Evolutionary conservation across 2,329 filamentous ascomycete species (phyloP).

Genomic region (Sporothrix curviconia): DNA sequence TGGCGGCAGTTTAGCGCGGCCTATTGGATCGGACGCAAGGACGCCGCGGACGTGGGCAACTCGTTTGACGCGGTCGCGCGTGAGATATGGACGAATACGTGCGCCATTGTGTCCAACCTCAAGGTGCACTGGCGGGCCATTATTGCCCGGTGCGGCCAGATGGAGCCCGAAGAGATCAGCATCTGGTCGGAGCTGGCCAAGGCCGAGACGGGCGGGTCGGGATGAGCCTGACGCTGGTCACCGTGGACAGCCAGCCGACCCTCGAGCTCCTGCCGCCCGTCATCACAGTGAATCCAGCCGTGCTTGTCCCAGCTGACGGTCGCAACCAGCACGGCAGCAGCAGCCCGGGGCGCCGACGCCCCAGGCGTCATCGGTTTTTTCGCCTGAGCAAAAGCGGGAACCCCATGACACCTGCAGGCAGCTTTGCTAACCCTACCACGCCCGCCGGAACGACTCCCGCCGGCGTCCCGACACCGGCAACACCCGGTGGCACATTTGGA

Average conservation of each 20-base stretch:
- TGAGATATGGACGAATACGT: slow-evolving; percentile 73
- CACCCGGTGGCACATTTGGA: slow-evolving; percentile 18
- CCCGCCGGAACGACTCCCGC: slow-evolving; percentile 30
- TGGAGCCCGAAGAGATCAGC: slow-evolving; percentile 60
- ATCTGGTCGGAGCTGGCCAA: slow-evolving; percentile 50
- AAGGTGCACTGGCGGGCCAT: slow-evolving; percentile 73
- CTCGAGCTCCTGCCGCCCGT: slow-evolving; percentile 55
- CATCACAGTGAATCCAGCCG: slow-evolving; percentile 41
- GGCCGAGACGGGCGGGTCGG: slow-evolving; percentile 44
- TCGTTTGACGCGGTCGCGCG: slow-evolving; percentile 58
- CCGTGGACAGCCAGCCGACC: slow-evolving; percentile 58
- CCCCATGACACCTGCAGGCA: slow-evolving; percentile 42
- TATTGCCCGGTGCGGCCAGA: slow-evolving; percentile 62
- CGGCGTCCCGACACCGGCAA: slow-evolving; percentile 16
- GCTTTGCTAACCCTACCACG: slow-evolving; percentile 25
- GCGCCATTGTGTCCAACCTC: slow-evolving; percentile 62
- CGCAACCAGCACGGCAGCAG: no score
- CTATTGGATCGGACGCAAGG: slow-evolving; percentile 62
- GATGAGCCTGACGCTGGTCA: slow-evolving; percentile 53
- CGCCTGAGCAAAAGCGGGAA: slow-evolving; percentile 52
- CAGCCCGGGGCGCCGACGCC: slow-evolving; percentile 65
- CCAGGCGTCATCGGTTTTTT: slow-evolving; percentile 49
- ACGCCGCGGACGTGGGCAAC: slow-evolving; percentile 41
- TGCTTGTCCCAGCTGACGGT: slow-evolving; percentile 37
- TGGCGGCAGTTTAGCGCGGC: slow-evolving; percentile 65